A percentile compares a stretch with the other conserved stretches of the same genome.
Evolutionary conservation across 345 rosid genomes (phyloP).

Genomic region (Triadica sebifera): DNA sequence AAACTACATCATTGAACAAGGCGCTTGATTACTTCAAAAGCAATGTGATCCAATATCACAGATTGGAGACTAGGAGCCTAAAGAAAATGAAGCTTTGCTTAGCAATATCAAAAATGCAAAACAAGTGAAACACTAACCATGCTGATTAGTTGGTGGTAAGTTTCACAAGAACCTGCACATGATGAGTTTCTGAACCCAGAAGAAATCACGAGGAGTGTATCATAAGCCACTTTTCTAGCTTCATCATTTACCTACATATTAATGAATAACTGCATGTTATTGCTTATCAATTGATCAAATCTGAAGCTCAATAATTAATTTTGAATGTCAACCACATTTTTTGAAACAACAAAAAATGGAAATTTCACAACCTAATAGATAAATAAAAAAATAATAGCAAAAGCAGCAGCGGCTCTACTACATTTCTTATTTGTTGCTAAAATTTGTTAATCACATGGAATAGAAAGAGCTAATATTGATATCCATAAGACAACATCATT

Average conservation of each 20-base stretch:
- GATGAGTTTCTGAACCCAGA: constrained; percentile 47
- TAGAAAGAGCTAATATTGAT: not conserved
- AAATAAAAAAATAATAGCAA: not conserved
- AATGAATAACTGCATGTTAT: constrained; percentile 8
- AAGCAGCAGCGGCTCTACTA: not conserved
- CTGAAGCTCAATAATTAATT: not conserved
- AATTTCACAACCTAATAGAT: not conserved
- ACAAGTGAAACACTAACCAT: constrained; percentile 53
- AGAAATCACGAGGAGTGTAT: constrained; percentile 58
- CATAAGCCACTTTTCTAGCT: constrained; percentile 72
- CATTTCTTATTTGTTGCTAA: not conserved
- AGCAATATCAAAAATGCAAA: not conserved
- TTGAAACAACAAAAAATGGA: not conserved
- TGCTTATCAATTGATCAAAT: constrained; percentile 5
- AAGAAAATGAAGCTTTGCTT: not conserved
- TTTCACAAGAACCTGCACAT: constrained; percentile 33
- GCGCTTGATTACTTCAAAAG: not conserved
- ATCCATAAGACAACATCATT: not conserved
- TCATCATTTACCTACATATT: constrained; percentile 68
- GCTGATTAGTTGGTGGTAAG: constrained; percentile 58
- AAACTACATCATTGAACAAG: not conserved
- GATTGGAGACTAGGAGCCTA: not conserved
- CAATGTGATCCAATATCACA: not conserved
- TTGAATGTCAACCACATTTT: not conserved
- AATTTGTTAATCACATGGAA: not conserved